phyloP scores from a whole-genome alignment of 225 moss, liverwort and hornwort species.

The Antitrichia curtipendula region DNA sequence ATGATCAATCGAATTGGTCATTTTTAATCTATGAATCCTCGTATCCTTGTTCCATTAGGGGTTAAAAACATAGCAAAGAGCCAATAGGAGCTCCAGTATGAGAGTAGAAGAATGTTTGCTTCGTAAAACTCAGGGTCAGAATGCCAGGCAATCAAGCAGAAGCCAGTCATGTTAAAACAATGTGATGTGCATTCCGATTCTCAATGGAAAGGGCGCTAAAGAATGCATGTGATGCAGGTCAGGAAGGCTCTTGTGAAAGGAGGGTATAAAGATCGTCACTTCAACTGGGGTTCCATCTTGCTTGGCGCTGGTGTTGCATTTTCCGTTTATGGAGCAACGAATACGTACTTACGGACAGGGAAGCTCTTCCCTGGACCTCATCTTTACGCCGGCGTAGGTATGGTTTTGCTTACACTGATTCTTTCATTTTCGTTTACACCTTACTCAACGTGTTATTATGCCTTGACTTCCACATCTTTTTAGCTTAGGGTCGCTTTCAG shows the following conservation, averaged over 20 bases:
- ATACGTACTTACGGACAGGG: constrained; percentile 73
- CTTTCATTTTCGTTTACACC: not conserved
- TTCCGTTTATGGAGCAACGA: constrained; percentile 50
- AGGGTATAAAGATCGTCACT: constrained; percentile 71
- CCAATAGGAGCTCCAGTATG: not conserved
- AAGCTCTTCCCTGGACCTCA: constrained; percentile 97
- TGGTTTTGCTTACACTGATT: not conserved
- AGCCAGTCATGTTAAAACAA: not conserved
- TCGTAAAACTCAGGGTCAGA: not conserved
- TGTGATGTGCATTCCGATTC: not conserved
- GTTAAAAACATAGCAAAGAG: not conserved
- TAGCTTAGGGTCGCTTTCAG: not conserved
- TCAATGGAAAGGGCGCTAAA: not conserved
- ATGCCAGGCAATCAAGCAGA: not conserved
- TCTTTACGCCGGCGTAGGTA: constrained; percentile 81
- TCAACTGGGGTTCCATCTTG: constrained; percentile 77
- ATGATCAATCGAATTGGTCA: not conserved
- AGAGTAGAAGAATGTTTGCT: not conserved
- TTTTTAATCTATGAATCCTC: not conserved
- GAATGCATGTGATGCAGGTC: constrained; percentile 20
- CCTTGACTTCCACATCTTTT: not conserved
- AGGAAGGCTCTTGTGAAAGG: constrained; percentile 86
- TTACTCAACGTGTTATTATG: not conserved
- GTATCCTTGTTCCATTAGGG: not conserved
- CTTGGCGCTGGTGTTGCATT: constrained; percentile 55